Evolutionary conservation across 331 rosid species (phyloP), one percentile per base, ranked within the genome.

Genomic region (Malus hybrid): DNA sequence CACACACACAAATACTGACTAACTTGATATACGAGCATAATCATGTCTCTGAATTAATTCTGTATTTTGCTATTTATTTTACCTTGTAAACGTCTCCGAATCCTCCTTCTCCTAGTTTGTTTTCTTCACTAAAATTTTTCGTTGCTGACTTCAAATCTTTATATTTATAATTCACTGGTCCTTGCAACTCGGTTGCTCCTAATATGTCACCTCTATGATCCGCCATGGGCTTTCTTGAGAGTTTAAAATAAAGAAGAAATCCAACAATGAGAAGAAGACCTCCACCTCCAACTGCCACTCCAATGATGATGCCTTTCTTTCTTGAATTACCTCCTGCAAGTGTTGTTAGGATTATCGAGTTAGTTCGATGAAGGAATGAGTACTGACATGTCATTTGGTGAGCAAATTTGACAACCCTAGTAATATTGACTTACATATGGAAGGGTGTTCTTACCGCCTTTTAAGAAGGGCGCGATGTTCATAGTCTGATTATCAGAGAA

Each of bases 51-150:
- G 44, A 36, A 36, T 36, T 8, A 36, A 36, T 36, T 8, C 44
- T 36, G 48, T 50, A 50, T 13, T 57, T 57, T 57, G 22, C 3
- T n/a, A 54, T 54, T 31, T 29, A 54, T 14, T 63, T 57, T 80
- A 90, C 96, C 96, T 86, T 90, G 74, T 84, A 90, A 42, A 90
- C 92, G 22, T 84, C 90, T 54, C 96, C 92, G 66, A 90, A 90
- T 32, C 96, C 96, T 67, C 96, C 96, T 78, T 84, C 92, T 71
- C 96, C 96, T 8, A 90, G 82, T 71, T 90, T 90, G 63, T 84
- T 86, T 73, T 85, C 87, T 8, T 44, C 84, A 44, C 84, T 83
- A 52, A 86, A 88, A 27, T 85, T 85, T 14, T 79, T 80, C 2
- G 96, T 88, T 69, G 96, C 93, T 3, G 72, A 42, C 73, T 90